These are phyloP conservation scores for Leccinum fallax DNA, from an alignment of 1,284 basidiomycete species.

Conservation along the genomic window DNA sequence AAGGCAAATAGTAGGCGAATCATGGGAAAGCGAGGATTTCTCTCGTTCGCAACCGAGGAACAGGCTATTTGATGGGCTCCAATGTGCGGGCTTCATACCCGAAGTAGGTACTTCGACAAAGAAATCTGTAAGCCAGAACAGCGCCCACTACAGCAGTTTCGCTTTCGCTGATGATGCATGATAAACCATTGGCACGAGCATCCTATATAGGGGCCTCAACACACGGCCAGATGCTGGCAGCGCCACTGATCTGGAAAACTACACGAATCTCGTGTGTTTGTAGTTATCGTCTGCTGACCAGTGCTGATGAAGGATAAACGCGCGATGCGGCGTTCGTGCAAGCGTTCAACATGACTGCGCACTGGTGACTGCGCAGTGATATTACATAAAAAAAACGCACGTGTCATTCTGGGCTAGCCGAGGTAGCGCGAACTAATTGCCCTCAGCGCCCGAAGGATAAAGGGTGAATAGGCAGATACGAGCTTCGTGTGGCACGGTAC, in stretches of 20 bases:
- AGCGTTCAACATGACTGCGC: constrained; percentile 74
- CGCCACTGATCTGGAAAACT: not conserved
- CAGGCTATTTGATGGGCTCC: not conserved
- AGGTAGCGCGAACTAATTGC: too few species aligned
- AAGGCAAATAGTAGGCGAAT: not conserved
- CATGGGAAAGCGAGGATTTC: not conserved
- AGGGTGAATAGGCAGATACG: too few species aligned
- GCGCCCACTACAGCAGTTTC: not conserved
- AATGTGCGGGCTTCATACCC: not conserved
- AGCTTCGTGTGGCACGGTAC: too few species aligned
- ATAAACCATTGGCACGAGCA: not conserved
- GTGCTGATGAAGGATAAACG: constrained; percentile 93
- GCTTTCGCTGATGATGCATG: not conserved
- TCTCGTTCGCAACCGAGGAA: not conserved
- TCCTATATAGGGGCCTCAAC: not conserved
- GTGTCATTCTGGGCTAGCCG: constrained; percentile 1
- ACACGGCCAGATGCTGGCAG: not conserved
- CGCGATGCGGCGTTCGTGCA: constrained; percentile 92
- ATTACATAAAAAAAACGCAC: constrained; percentile 70
- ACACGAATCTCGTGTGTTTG: not conserved
- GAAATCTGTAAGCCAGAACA: not conserved
- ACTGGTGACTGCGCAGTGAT: not conserved
- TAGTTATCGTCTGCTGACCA: not conserved
- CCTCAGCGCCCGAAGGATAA: too few species aligned
- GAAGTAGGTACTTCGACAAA: not conserved